A percentile compares a stretch with the other conserved stretches of the same genome.
These are phyloP conservation scores for Sclerotinia subarctica DNA, from an alignment of 2,329 filamentous ascomycete species.

Conservation along the genomic window DNA sequence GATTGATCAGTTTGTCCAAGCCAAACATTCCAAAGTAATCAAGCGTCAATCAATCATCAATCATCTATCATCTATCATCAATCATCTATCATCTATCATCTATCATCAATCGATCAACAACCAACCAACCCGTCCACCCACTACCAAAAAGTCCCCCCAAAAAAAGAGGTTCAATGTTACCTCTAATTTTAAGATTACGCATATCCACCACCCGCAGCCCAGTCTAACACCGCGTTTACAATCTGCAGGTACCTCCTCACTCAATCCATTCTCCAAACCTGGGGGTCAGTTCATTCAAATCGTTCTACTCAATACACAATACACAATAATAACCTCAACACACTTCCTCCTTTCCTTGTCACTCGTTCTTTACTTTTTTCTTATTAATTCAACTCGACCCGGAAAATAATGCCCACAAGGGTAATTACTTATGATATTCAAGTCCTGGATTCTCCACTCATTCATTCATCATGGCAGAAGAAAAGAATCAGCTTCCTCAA, in stretches of 20 bases:
- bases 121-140: not conserved
- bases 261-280: not conserved
- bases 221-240: not conserved
- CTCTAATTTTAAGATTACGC: not conserved
- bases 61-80: no score
- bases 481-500: constrained; percentile 23
- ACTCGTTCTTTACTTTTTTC: not conserved
- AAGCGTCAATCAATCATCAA: no score
- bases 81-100: no score
- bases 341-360: not conserved
- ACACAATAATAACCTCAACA: not conserved
- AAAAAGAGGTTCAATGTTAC: no score
- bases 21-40: not conserved
- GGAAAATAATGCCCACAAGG: constrained; percentile 15
- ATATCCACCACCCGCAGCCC: not conserved
- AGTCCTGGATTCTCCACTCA: not conserved
- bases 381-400: not conserved
- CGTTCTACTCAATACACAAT: not conserved
- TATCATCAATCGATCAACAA: no score
- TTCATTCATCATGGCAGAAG: constrained; percentile 27
- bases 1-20: not conserved
- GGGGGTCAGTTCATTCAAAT: not conserved
- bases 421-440: constrained; percentile 14
- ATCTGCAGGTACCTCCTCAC: constrained; percentile 14
- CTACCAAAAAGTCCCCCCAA: not conserved